Base-by-base conservation (phyloP, 225 moss, liverwort and hornwort genomes). In the Sphagnum contortum region DNA sequence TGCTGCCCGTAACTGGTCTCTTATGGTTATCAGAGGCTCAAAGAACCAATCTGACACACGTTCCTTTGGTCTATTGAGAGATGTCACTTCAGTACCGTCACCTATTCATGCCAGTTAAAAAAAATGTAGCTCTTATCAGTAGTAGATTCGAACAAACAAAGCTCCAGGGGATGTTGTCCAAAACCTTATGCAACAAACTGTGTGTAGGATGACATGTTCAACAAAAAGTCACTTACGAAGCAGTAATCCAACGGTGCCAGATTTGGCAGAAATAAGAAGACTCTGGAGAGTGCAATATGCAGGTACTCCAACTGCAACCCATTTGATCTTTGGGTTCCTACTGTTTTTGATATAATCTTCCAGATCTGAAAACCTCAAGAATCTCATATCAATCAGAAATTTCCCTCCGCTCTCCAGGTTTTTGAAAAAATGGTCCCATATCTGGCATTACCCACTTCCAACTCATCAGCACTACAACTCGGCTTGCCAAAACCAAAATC, bases 31-130 rank as follows among this genome's bases (percentile, higher is more conserved):
- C 60, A 94, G 74, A 63, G 87, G 94, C 64, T 94, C 94, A 77
- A 81, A 94, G 54, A 94, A 72, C 94, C 87, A 91, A 12, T 90
- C 85, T 44, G 84, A 72, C 71, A 94, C 69, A 45, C 83, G 76
- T 59, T 94, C 94, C 69, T 87, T 74, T 71, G 88, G 88, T 54
- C 76, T 91, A 68, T 94, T 94, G 63, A 65, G 71, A 8, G 54
- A 64, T 7, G 87, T 91, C 59, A 91, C 56, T 58, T 90, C 79
- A 9, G 83, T 91, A 44, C 88, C 90, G 74, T 94, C 88, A 77
- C 70, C 88, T 29, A 29, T 29, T 29, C 29, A 29, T 29, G 29
- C 29, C 29, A 29, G 29, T 29, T 29, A 29, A 29, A 29, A 29
- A 29, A 29, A 29, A 29, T 29, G 29, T 29, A 29, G 29, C 29